Percentiles rank a stretch among this genome's conserved stretches.
phyloP scores from a whole-genome alignment of 116 monocot species.

The Trichopus zeylanicus region DNA sequence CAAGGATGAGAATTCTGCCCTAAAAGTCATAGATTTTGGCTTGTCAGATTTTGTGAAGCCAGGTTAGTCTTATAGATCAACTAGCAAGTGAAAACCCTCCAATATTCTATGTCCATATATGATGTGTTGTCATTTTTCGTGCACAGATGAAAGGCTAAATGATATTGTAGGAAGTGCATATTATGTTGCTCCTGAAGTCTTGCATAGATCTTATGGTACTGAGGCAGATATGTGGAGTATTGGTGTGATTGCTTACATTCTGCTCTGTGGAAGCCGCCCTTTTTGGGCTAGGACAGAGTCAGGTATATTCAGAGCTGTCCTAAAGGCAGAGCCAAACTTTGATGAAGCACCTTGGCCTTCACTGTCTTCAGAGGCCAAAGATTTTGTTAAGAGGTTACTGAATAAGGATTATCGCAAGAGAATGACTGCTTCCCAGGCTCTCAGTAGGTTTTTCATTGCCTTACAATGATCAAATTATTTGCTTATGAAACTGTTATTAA shows the following conservation, averaged over 20 bases:
- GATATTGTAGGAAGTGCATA: conserved; percentile 97
- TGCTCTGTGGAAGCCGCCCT: too few species aligned
- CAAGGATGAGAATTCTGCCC: conserved; percentile 62
- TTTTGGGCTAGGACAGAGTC: too few species aligned
- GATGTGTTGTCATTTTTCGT: too few species aligned
- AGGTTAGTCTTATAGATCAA: conserved; percentile 29
- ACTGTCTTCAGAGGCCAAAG: conserved; percentile 57
- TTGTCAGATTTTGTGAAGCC: conserved; percentile 89
- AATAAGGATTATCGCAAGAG: conserved; percentile 67
- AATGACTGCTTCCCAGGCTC: conserved; percentile 80
- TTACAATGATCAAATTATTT: conserved; percentile 5
- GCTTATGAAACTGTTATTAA: too few species aligned
- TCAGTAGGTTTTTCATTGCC: conserved; percentile 48
- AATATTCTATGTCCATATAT: too few species aligned
- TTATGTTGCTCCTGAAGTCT: conserved; percentile 94
- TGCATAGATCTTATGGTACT: conserved; percentile 82
- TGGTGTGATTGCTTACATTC: too few species aligned
- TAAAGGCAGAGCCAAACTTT: conserved; percentile 84
- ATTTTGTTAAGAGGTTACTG: conserved; percentile 78
- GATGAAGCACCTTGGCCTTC: conserved; percentile 85
- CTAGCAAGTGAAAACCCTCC: too few species aligned
- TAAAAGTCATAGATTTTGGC: too few species aligned
- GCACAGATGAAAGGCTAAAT: conserved; percentile 74
- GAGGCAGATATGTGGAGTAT: conserved; percentile 99
- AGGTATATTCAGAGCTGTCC: too few species aligned